Conservation (phyloP, 441 rosid genomes). For the Adansonia gregorii region DNA sequence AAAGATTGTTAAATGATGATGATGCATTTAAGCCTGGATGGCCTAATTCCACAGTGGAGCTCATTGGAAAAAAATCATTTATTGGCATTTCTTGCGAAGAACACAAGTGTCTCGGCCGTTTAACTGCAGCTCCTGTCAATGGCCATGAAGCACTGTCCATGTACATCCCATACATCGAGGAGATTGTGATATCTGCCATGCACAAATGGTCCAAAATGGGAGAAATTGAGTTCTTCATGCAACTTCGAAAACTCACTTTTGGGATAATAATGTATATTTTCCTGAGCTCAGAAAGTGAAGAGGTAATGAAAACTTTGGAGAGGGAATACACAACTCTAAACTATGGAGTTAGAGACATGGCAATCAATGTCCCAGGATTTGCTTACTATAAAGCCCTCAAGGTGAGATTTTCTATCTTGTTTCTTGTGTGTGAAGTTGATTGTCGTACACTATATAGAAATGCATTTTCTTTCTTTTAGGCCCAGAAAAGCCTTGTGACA, state of each 20-base stretch:
- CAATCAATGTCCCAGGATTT: constrained; percentile 83
- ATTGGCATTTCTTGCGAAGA: constrained; percentile 66
- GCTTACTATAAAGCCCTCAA: constrained; percentile 78
- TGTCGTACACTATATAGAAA: not conserved
- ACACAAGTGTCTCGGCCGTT: constrained; percentile 78
- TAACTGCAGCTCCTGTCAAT: constrained; percentile 80
- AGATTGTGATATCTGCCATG: constrained; percentile 50
- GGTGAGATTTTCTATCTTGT: constrained; percentile 40
- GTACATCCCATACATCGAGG: constrained; percentile 69
- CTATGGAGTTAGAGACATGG: constrained; percentile 85
- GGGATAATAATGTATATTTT: constrained; percentile 80
- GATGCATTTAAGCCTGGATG: constrained; percentile 79
- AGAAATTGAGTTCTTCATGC: constrained; percentile 65
- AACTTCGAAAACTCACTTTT: constrained; percentile 75
- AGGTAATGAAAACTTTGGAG: constrained; percentile 71
- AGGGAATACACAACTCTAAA: constrained; percentile 73
- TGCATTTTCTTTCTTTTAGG: constrained; percentile 38
- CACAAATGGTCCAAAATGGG: constrained; percentile 75
- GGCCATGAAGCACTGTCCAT: constrained; percentile 75
- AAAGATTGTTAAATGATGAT: constrained; percentile 65
- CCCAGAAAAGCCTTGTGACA: constrained; percentile 72
- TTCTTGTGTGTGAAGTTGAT: not conserved
- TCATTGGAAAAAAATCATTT: constrained; percentile 83
- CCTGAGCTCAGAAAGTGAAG: constrained; percentile 70
- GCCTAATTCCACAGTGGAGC: constrained; percentile 67